Percentiles rank a stretch among this genome's conserved stretches.
Evolutionary conservation across 2,329 filamentous ascomycete species (phyloP).

Genomic region (Trichoderma sp.): DNA sequence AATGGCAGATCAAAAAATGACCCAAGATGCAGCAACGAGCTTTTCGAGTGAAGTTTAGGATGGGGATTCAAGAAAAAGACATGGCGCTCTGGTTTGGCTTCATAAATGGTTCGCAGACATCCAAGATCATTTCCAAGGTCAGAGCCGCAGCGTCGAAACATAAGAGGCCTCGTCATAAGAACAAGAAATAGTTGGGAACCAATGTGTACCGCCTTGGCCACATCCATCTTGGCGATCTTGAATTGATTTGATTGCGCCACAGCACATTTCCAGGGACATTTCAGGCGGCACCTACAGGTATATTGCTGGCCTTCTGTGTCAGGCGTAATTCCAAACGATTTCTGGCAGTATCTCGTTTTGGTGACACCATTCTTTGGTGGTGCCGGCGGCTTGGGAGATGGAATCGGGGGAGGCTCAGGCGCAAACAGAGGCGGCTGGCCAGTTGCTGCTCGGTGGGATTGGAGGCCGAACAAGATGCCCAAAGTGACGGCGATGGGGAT

Average conservation of each 20-base stretch:
- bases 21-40: not conserved
- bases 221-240: not conserved
- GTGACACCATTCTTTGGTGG: slow-evolving; percentile 22
- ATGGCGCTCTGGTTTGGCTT: not conserved
- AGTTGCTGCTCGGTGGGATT: slow-evolving; percentile 42
- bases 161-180: not conserved
- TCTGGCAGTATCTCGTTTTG: slow-evolving; percentile 40
- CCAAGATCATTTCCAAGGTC: not conserved
- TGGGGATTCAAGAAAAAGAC: not conserved
- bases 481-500: slow-evolving; percentile 50
- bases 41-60: not conserved
- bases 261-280: not conserved
- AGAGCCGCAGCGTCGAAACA: not conserved
- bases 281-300: slow-evolving; percentile 41
- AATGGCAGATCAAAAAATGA: not conserved
- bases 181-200: not conserved
- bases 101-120: not conserved
- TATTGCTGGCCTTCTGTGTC: slow-evolving; percentile 44
- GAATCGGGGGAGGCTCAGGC: slow-evolving; percentile 23
- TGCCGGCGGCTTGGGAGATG: not conserved
- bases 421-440: slow-evolving; percentile 47
- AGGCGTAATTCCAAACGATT: slow-evolving; percentile 46
- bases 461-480: slow-evolving; percentile 49
- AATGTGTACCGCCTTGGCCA: not conserved
- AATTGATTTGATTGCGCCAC: not conserved